Conservation (phyloP, 2,329 filamentous ascomycete species). For the Fusarium sulawesiense region DNA sequence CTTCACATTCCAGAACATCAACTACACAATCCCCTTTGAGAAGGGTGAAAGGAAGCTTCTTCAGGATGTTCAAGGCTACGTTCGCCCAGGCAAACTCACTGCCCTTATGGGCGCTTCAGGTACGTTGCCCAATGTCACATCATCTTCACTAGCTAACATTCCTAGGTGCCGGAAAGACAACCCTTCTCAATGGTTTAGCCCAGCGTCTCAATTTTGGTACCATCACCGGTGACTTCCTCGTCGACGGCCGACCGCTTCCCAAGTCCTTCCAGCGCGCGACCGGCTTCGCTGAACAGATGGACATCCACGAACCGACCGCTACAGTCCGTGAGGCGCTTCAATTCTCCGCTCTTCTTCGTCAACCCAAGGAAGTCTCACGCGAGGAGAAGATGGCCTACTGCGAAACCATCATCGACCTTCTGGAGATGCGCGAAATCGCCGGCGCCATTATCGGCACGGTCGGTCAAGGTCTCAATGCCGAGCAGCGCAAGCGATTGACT, state of each 20-base stretch:
- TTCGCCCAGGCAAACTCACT: constrained; percentile 83
- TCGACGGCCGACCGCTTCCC: constrained; percentile 78
- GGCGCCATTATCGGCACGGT: constrained; percentile 71
- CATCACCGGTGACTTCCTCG: constrained; percentile 81
- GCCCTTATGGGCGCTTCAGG: constrained; percentile 76
- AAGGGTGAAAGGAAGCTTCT: constrained; percentile 75
- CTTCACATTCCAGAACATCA: constrained; percentile 64
- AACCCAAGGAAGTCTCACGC: constrained; percentile 65
- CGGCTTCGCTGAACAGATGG: constrained; percentile 74
- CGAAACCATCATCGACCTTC: constrained; percentile 74
- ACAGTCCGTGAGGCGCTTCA: constrained; percentile 74
- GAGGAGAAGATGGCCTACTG: constrained; percentile 75
- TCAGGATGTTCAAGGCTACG: constrained; percentile 83
- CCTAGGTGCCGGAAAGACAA: constrained; percentile 73
- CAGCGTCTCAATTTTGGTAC: constrained; percentile 82
- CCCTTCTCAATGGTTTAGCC: constrained; percentile 77
- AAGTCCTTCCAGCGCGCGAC: constrained; percentile 83
- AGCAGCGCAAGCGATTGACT: constrained; percentile 67
- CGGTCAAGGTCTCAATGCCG: constrained; percentile 70
- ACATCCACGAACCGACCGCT: constrained; percentile 73
- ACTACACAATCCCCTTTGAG: constrained; percentile 66
- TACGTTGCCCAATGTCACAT: constrained; percentile 25
- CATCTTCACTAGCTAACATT: not conserved
- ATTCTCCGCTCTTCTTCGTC: constrained; percentile 74
- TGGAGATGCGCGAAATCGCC: constrained; percentile 76